These are phyloP conservation scores for Trichophyton verrucosum DNA, from an alignment of 2,329 filamentous ascomycete species.

Conservation along the genomic window DNA sequence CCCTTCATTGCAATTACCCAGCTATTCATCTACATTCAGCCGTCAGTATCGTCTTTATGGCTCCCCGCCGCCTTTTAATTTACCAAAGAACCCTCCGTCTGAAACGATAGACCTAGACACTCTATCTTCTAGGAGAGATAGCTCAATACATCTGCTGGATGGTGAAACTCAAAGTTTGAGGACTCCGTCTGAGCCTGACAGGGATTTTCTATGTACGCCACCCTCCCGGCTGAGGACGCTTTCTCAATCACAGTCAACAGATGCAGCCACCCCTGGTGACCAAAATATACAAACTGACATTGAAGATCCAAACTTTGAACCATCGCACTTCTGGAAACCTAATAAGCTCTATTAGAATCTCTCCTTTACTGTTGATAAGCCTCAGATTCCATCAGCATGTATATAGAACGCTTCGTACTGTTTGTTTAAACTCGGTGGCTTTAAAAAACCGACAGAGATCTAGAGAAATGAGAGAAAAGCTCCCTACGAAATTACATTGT, in stretches of 20 bases:
- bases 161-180: not conserved
- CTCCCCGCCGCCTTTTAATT: not conserved
- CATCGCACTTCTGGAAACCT: not conserved
- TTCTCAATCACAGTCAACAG: not conserved
- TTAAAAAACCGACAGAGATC: too few relatives aligned
- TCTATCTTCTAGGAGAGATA: not conserved
- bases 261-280: not conserved
- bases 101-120: not conserved
- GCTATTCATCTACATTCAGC: not conserved
- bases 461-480: too few relatives aligned
- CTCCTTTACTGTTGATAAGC: too few relatives aligned
- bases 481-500: too few relatives aligned
- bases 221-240: not conserved
- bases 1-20: not conserved
- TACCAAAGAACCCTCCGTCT: not conserved
- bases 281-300: not conserved
- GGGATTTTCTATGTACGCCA: not conserved
- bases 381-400: too few relatives aligned
- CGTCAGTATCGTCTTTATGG: not conserved
- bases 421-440: too few relatives aligned
- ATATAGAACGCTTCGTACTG: too few relatives aligned
- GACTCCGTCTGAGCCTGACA: not conserved
- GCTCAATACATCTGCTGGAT: not conserved
- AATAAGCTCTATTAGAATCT: not conserved
- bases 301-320: not conserved